Base-by-base conservation (phyloP, 2,329 filamentous ascomycete species). In the Lecanicillium sp. region DNA sequence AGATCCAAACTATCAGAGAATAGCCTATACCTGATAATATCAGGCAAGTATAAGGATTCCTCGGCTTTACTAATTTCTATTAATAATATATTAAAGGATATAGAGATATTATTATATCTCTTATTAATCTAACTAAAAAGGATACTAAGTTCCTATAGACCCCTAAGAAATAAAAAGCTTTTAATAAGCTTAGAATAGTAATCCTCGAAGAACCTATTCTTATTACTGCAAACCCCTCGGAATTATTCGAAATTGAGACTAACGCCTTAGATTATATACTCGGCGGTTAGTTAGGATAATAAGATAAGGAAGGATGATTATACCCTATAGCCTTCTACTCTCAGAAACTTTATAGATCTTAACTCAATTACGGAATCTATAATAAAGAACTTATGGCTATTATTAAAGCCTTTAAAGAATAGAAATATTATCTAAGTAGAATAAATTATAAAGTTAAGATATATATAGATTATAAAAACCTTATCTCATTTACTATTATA, bases 311-410 rank as follows among this genome's bases (percentile, higher is more conserved):
- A 33, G 15, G 30, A 18, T n/a, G 30, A 33, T 18, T 33, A 18
- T 16, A 33, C 30, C 30, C 29, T n/a, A 11, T 41, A 18, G 17
- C 30, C 4, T 33, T 33, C 30, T 9, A 18, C 12, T 33, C 15
- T n/a, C 18, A 42, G 22, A 53, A 42, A 28, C n/a, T n/a, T n/a
- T n/a, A n/a, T n/a, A n/a, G n/a, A n/a, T n/a, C n/a, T n/a, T n/a
- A n/a, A n/a, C n/a, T 51, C 27, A 53, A 54, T 11, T 53, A 54
- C 22, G 14, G 25, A 17, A 50, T 51, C 9, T 47, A 52, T 32
- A 37, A 51, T 35, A 50, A 52, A 36, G 41, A 51, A 47, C 46
- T 54, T 18, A 34, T 52, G 13, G 28, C 31, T 6, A 53, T 55
- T 18, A 36, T 51, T 32, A 45, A 51, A 34, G n/a, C 29, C 13